These are phyloP conservation scores for Aegilops bicornis DNA, from an alignment of 176 grass and related monocot species.

Conservation along the genomic window DNA sequence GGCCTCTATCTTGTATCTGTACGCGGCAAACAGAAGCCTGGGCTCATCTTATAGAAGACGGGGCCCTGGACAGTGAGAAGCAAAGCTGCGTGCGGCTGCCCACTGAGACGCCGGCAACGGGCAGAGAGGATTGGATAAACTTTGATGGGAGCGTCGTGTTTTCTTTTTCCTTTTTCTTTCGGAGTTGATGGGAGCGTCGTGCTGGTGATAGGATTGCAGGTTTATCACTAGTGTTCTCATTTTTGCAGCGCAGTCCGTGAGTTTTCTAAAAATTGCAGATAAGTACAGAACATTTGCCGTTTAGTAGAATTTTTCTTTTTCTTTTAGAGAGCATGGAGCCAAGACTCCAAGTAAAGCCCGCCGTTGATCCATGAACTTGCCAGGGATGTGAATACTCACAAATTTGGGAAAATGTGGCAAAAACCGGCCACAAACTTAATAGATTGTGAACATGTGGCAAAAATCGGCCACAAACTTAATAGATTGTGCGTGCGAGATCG, in stretches of 20 bases:
- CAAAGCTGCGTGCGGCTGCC: neutral
- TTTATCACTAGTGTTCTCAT: neutral
- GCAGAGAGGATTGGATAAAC: neutral
- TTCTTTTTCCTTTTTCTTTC: no score
- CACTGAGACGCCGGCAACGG: constrained; percentile 20
- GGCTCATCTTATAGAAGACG: constrained; percentile 14
- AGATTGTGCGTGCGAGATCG: no score
- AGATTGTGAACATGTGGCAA: no score
- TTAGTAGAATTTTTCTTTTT: no score
- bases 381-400: no score
- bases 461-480: no score
- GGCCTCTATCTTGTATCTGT: neutral
- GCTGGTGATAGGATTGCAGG: neutral
- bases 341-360: no score
- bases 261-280: neutral
- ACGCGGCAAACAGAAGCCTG: constrained; percentile 51
- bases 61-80: neutral
- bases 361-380: no score
- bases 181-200: neutral
- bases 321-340: no score
- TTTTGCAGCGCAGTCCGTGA: neutral
- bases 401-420: no score
- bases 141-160: neutral
- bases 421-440: no score
- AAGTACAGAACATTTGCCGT: neutral